Evolutionary conservation across 148 eudicot genomes (phyloP).

Genomic region (Talinum fruticosum): DNA sequence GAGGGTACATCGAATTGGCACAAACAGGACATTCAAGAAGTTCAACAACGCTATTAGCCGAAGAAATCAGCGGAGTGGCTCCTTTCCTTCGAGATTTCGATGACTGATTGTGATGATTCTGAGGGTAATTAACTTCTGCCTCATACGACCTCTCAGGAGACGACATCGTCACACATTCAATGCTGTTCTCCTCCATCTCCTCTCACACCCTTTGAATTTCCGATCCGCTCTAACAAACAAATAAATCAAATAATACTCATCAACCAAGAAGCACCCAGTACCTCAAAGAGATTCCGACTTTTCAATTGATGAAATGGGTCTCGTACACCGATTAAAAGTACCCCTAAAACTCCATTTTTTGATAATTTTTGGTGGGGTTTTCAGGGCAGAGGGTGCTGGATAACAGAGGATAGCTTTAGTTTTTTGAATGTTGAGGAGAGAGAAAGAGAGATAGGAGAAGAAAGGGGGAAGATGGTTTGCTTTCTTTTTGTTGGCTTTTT

Average conservation of each 20-base stretch:
- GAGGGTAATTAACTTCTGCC: conserved; percentile 31
- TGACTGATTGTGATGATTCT: conserved; percentile 19
- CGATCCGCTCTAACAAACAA: neutral
- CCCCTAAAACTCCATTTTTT: neutral
- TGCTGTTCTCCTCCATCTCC: conserved; percentile 34
- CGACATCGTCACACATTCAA: conserved; percentile 33
- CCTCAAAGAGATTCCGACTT: conserved; percentile 21
- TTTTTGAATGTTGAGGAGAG: neutral
- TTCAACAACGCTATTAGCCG: conserved; percentile 36
- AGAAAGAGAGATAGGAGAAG: neutral
- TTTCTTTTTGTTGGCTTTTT: conserved; percentile 26
- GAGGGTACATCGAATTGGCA: conserved; percentile 48
- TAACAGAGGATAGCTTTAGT: conserved; percentile 17
- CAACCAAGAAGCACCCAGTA: conserved; percentile 7
- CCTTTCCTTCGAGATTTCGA: conserved; percentile 26
- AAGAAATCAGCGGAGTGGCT: conserved; percentile 18
- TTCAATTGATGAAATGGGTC: conserved; percentile 18
- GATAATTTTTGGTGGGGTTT: conserved; percentile 22
- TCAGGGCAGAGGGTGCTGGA: conserved; percentile 11
- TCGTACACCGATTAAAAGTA: neutral
- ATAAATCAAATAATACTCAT: conserved; percentile 19
- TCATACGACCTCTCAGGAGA: conserved; percentile 35
- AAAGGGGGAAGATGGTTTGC: conserved; percentile 25
- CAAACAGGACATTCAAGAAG: conserved; percentile 54
- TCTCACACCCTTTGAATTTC: neutral